Percentiles rank a stretch among this genome's conserved stretches.
Evolutionary conservation across 164 flowering plant species (phyloP).

Genomic region (Vitis rotundifolia): DNA sequence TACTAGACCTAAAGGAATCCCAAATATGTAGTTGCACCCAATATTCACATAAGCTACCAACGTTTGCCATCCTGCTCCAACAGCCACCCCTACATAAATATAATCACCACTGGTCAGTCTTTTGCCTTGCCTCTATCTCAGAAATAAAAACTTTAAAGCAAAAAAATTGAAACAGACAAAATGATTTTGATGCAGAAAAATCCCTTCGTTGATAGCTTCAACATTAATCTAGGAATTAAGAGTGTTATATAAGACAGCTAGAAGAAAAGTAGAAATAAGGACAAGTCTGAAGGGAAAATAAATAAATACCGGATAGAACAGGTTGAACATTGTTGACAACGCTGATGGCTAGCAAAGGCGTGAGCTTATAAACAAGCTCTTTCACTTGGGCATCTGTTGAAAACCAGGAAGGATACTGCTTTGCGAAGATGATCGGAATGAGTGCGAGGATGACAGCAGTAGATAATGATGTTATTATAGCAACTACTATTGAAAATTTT

Average conservation of each 20-base stretch:
- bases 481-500: conserved; percentile 60
- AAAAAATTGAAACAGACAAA: no score
- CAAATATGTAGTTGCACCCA: conserved; percentile 27
- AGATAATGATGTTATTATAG: conserved; percentile 33
- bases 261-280: no score
- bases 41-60: conserved; percentile 27
- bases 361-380: conserved; percentile 40
- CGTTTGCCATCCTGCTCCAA: conserved; percentile 41
- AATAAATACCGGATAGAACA: conserved; percentile 52
- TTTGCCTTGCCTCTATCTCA: no score
- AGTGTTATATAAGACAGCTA: no score
- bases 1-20: conserved; percentile 19
- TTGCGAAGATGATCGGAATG: conserved; percentile 29
- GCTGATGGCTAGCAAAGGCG: conserved; percentile 48
- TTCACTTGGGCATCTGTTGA: conserved; percentile 35
- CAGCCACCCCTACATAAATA: conserved; percentile 28
- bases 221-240: no score
- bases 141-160: no score
- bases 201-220: no score
- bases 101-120: no score
- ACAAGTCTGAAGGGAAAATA: no score
- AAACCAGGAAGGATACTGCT: conserved; percentile 46
- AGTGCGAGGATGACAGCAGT: conserved; percentile 41
- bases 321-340: conserved; percentile 61
- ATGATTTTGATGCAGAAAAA: no score